These are phyloP conservation scores for Lachnum nothofagi DNA, from an alignment of 2,329 filamentous ascomycete species.

Conservation along the genomic window DNA sequence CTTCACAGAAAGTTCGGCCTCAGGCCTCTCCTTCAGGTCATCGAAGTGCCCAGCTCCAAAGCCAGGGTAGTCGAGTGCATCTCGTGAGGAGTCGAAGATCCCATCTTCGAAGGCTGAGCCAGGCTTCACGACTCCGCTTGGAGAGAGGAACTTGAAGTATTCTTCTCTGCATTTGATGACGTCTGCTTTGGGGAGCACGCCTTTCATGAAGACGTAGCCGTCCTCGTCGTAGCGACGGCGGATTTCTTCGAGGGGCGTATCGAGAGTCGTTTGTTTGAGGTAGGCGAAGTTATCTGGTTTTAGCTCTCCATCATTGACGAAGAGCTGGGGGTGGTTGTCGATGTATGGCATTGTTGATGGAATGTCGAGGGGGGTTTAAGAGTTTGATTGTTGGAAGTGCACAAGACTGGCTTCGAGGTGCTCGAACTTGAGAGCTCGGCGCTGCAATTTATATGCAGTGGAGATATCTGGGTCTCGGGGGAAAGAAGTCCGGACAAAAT, in stretches of 20 bases:
- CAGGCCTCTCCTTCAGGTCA: conserved; percentile 39
- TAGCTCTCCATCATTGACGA: conserved; percentile 30
- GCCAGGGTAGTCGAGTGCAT: conserved; percentile 39
- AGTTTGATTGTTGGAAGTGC: too few species aligned
- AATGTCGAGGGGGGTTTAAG: too few species aligned
- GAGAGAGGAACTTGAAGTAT: conserved; percentile 50
- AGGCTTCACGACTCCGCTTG: conserved; percentile 52
- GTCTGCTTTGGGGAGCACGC: conserved; percentile 47
- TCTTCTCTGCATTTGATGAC: conserved; percentile 46
- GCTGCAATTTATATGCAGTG: too few species aligned
- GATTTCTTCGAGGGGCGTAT: conserved; percentile 42
- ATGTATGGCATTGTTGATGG: not conserved
- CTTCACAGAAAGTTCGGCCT: conserved; percentile 19
- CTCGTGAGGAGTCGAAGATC: conserved; percentile 44
- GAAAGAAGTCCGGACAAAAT: too few species aligned
- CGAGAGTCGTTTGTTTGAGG: conserved; percentile 9
- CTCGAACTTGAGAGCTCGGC: too few species aligned
- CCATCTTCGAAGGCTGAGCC: conserved; percentile 48
- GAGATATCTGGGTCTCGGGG: too few species aligned
- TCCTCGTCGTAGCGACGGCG: conserved; percentile 43
- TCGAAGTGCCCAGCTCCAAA: conserved; percentile 48
- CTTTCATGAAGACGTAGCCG: conserved; percentile 53
- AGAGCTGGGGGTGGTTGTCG: not conserved
- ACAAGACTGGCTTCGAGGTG: too few species aligned
- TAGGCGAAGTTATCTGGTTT: not conserved